phyloP scores from a whole-genome alignment of 768 basidiomycete genomes.

The Russula emetica region DNA sequence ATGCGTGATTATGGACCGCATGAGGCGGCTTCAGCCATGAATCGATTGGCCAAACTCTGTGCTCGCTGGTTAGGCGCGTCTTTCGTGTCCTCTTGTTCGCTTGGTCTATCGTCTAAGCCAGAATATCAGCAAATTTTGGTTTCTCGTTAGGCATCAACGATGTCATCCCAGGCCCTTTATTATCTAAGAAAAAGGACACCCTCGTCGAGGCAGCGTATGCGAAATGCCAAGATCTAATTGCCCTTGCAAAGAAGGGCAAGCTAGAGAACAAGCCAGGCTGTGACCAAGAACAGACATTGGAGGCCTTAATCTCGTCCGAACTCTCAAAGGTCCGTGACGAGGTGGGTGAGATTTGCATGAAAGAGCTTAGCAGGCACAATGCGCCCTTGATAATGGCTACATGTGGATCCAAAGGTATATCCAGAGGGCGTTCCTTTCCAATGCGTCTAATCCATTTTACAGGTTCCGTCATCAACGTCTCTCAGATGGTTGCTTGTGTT shows the following conservation, averaged over 20 bases:
- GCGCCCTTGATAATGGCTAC: constrained; percentile 98
- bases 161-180: constrained; percentile 87
- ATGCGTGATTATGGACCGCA: constrained; percentile 94
- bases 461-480: constrained; percentile 99
- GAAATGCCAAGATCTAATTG: constrained; percentile 81
- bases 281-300: constrained; percentile 93
- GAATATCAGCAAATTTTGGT: constrained; percentile 78
- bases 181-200: constrained; percentile 75
- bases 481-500: constrained; percentile 99
- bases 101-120: constrained; percentile 21
- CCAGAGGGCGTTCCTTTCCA: neutral
- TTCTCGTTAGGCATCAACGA: constrained; percentile 99
- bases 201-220: constrained; percentile 88
- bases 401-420: constrained; percentile 91
- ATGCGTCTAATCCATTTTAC: constrained; percentile 25
- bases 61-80: constrained; percentile 84
- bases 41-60: constrained; percentile 89
- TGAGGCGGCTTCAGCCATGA: constrained; percentile 94
- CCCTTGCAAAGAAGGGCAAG: constrained; percentile 84
- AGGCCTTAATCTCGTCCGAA: constrained; percentile 91
- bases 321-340: constrained; percentile 94
- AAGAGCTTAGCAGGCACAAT: constrained; percentile 94
- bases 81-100: constrained; percentile 12
- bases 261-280: constrained; percentile 98
- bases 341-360: constrained; percentile 97